These are phyloP conservation scores for Boletus subcaerulescens DNA, from an alignment of 768 basidiomycete genomes.

Conservation along the genomic window DNA sequence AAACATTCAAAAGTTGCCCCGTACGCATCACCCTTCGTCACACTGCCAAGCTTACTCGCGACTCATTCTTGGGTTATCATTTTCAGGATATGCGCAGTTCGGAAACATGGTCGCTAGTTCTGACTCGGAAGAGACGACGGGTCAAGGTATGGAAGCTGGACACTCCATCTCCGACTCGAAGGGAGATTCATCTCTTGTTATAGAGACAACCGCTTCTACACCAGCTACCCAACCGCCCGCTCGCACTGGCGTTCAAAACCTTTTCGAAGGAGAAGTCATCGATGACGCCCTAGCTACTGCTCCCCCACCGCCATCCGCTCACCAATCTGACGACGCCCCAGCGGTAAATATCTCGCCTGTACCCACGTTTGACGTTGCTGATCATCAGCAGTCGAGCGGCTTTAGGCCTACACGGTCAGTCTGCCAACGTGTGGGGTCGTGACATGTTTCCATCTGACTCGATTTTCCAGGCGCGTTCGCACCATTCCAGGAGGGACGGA, in stretches of 20 bases:
- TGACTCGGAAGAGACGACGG: conserved; percentile 27
- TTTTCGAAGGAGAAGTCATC: conserved; percentile 38
- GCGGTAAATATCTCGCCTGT: not conserved
- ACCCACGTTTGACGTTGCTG: not conserved
- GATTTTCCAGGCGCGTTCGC: conserved; percentile 30
- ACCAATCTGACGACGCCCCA: not conserved
- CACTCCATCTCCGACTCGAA: not conserved
- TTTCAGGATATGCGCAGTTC: conserved; percentile 66
- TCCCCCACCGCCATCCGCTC: conserved; percentile 36
- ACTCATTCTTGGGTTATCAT: not conserved
- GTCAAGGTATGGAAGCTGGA: conserved; percentile 10
- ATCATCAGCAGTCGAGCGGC: not conserved
- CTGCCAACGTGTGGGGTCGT: not conserved
- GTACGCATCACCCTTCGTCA: conserved; percentile 36
- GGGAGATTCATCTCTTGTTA: not conserved
- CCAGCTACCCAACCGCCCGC: conserved; percentile 1
- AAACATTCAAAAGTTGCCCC: conserved; percentile 73
- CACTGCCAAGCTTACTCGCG: too few species aligned
- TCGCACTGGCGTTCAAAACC: not conserved
- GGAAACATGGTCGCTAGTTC: conserved; percentile 42
- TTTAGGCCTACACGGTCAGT: conserved; percentile 53
- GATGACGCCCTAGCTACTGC: conserved; percentile 61
- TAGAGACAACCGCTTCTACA: conserved; percentile 13
- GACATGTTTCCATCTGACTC: not conserved
- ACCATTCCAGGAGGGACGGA: conserved; percentile 29